phyloP scores from a whole-genome alignment of 345 rosid species.

The Lepidium sativum region DNA sequence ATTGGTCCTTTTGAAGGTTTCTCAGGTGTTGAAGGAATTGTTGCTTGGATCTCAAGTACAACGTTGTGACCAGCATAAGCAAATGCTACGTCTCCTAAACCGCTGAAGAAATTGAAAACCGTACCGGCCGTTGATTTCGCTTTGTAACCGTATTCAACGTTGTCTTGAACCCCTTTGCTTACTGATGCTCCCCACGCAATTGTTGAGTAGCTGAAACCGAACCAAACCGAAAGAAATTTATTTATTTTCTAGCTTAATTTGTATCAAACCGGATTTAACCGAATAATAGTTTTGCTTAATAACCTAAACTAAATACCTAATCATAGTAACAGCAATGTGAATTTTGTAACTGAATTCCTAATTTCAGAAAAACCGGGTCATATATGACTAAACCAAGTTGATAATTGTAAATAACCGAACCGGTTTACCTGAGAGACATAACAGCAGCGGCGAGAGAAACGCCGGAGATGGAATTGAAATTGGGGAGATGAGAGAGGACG shows the following conservation, averaged over 20 bases:
- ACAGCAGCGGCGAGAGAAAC: conserved; percentile 72
- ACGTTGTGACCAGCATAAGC: conserved; percentile 85
- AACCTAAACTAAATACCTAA: background rate
- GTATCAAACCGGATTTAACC: background rate
- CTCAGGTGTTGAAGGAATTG: conserved; percentile 78
- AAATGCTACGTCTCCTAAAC: conserved; percentile 77
- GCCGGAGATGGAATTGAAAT: conserved; percentile 67
- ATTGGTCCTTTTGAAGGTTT: conserved; percentile 82
- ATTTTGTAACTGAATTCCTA: background rate
- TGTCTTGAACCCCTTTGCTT: conserved; percentile 44
- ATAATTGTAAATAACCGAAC: background rate
- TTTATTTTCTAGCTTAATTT: too few species aligned
- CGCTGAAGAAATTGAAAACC: conserved; percentile 56
- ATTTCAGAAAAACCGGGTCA: background rate
- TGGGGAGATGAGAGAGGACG: conserved; percentile 76
- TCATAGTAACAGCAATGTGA: too few species aligned
- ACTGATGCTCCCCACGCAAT: conserved; percentile 69
- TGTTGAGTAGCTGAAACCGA: conserved; percentile 56
- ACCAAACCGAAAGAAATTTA: too few species aligned
- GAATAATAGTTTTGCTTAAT: too few species aligned
- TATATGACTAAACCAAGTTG: background rate
- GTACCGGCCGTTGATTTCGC: conserved; percentile 37
- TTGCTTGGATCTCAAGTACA: conserved; percentile 83
- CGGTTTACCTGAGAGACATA: conserved; percentile 67
- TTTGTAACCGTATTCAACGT: conserved; percentile 45